phyloP scores from a whole-genome alignment of 257 asterid species.

The Galeopsis tetrahit region DNA sequence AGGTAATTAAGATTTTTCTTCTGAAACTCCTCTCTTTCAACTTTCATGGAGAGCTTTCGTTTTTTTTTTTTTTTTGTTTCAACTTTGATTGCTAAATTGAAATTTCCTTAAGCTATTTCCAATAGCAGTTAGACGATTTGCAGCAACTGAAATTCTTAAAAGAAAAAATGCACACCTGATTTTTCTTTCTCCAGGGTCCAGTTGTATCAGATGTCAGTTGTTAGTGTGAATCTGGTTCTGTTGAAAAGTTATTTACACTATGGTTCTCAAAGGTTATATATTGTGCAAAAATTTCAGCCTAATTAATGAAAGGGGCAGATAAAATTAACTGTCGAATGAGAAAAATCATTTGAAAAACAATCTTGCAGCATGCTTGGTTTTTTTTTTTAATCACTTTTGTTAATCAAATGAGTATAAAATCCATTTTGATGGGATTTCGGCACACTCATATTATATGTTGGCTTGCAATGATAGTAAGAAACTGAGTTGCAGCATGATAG shows the following conservation, averaged over 20 bases:
- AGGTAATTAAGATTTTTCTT: conserved; percentile 51
- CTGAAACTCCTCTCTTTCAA: conserved; percentile 17
- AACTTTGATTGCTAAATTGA: conserved; percentile 3
- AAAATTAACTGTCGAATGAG: conserved; percentile 8
- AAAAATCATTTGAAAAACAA: neutral
- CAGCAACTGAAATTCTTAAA: conserved; percentile 3
- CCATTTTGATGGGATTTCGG: neutral
- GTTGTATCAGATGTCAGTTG: neutral
- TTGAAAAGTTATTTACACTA: conserved; percentile 7
- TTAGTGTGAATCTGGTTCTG: neutral
- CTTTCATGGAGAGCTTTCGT: neutral
- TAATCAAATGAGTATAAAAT: neutral
- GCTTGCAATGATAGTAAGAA: conserved; percentile 11
- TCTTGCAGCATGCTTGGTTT: conserved; percentile 2
- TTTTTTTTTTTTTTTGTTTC: conserved; percentile 2
- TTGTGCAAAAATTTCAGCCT: neutral
- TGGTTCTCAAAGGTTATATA: neutral
- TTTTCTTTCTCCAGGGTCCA: neutral
- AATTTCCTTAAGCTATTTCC: neutral
- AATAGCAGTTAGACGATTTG: neutral
- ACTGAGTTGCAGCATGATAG: neutral
- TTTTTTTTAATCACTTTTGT: no score
- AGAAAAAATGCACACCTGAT: conserved; percentile 8
- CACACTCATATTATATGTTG: conserved; percentile 15
- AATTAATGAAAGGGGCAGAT: conserved; percentile 13